These are phyloP conservation scores for Rhododendron ferrugineum DNA, from an alignment of 148 eudicot species.

Conservation along the genomic window DNA sequence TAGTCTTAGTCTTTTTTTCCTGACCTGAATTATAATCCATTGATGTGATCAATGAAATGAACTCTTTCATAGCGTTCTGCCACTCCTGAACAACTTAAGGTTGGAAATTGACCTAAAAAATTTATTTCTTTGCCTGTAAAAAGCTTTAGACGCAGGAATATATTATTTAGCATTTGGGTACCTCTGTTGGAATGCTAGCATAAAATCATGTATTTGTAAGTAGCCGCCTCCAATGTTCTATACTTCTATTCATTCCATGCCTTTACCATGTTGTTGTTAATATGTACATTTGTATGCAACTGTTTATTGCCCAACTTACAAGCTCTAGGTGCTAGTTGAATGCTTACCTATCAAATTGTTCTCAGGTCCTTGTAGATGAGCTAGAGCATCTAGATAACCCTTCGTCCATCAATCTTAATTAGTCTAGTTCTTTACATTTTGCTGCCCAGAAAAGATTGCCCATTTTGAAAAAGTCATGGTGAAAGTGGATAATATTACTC, in stretches of 20 bases:
- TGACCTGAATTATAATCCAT: too few species aligned
- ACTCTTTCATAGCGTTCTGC: background rate
- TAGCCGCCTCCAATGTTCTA: background rate
- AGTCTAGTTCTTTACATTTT: background rate
- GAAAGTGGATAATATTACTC: background rate
- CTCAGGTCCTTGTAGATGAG: background rate
- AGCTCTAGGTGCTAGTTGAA: background rate
- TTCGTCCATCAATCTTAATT: background rate
- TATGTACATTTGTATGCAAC: background rate
- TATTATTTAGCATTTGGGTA: background rate
- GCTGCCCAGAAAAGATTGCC: background rate
- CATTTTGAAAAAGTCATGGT: background rate
- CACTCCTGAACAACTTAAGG: background rate
- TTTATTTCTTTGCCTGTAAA: background rate
- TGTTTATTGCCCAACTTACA: background rate
- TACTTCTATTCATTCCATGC: background rate
- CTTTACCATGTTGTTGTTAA: background rate
- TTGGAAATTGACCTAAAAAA: background rate
- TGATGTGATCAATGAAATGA: background rate
- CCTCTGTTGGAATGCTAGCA: background rate
- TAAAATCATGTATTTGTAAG: background rate
- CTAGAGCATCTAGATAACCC: background rate
- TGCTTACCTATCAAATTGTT: background rate
- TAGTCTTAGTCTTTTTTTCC: background rate
- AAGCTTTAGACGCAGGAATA: background rate